Evolutionary conservation across 2,329 filamentous ascomycete genomes (phyloP), one percentile per base, ranked within the genome.

Genomic region (Cordyceps cicadae): DNA sequence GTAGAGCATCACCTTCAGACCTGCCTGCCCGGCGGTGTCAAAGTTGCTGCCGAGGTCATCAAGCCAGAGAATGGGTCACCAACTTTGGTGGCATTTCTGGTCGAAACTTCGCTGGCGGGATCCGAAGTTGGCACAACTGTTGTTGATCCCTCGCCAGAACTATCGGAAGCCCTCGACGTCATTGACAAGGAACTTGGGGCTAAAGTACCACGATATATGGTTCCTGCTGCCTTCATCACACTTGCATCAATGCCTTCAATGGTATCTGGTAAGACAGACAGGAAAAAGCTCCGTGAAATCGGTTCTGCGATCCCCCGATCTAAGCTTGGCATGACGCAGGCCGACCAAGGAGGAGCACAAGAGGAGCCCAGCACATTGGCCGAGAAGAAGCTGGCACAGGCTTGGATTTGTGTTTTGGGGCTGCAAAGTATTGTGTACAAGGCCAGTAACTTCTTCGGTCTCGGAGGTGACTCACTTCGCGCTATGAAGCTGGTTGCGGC

Each of bases 401-500:
- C 75, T 14, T 79, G 77, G 77, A 55, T 62, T 39, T 69, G 69
- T 53, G 67, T 78, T 1, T 70, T 79, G 1, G 74, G 73, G 3
- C 62, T 66, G 0, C 71, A 74, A 9, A 61, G 67, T 17, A 68
- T 72, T 5, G 63, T 77, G 12, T 70, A 71, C 15, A 67, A 70
- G 2, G 67, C 72, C 8, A 76, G 77, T 65, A 76, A 74, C 68
- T 81, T 81, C 70, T 77, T 81, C 65, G 70, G 70, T 1, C 70
- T 81, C 0, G 79, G 78, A 0, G 79, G 80, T 7, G 79, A 82
- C 68, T 82, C 79, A 0, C 70, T 82, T 2, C 71, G 74, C n/a
- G 79, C 79, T 2, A 82, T 82, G 79, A 77, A 71, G 58, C 71
- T 82, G 3, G 76, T 80, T 1, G 73, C 77, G 1, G 71, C 73